Evolutionary conservation across 208 protist species (phyloP).

Genomic region (Leishmania mexicana): DNA sequence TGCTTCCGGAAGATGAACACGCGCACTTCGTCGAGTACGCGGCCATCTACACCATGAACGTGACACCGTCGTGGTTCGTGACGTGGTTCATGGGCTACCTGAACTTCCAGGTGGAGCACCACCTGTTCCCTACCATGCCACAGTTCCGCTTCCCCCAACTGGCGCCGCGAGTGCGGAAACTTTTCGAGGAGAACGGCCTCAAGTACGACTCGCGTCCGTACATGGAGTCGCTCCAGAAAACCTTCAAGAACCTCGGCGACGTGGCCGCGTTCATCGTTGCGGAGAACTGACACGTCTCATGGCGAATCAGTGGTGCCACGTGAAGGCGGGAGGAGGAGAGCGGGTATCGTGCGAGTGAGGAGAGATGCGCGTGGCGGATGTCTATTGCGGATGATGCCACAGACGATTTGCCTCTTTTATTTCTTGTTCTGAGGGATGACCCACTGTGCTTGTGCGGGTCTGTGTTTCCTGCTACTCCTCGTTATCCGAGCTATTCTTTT

Average conservation of each 20-base stretch:
- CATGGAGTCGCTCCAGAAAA: slow-evolving; percentile 38
- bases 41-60: slow-evolving; percentile 74
- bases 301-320: background rate
- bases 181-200: slow-evolving; percentile 73
- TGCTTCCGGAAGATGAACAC: slow-evolving; percentile 48
- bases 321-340: background rate
- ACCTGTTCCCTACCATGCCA: slow-evolving; percentile 87
- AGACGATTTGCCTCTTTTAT: background rate
- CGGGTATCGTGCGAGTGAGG: background rate
- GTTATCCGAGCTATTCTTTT: background rate
- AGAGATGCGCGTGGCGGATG: background rate
- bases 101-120: slow-evolving; percentile 90
- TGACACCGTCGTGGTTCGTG: slow-evolving; percentile 48
- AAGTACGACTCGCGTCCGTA: slow-evolving; percentile 60
- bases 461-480: background rate
- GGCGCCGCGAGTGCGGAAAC: slow-evolving; percentile 42
- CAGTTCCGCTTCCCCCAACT: slow-evolving; percentile 72
- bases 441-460: background rate
- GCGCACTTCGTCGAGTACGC: slow-evolving; percentile 78
- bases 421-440: background rate
- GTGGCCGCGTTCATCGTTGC: slow-evolving; percentile 46
- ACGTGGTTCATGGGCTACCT: slow-evolving; percentile 83
- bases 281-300: slow-evolving; percentile 12
- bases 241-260: slow-evolving; percentile 65
- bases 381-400: background rate